Conservation (phyloP, 2,329 filamentous ascomycete genomes). For the Fusarium denticulatum region DNA sequence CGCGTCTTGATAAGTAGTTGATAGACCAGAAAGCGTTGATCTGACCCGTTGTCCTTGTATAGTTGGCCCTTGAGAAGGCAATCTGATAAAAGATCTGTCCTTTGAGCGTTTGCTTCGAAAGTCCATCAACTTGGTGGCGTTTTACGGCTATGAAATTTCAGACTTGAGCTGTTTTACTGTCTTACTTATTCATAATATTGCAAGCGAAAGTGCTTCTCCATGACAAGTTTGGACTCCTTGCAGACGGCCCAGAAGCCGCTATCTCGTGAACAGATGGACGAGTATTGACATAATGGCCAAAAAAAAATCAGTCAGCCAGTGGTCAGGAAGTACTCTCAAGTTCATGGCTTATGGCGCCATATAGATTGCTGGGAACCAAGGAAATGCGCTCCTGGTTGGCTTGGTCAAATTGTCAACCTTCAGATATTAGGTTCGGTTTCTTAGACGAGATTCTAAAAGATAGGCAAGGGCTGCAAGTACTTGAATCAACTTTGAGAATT, state of each 20-base stretch:
- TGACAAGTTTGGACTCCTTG: not conserved
- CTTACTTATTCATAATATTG: not conserved
- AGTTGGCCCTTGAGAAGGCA: not conserved
- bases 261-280: not conserved
- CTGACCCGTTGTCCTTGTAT: not conserved
- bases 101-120: not conserved
- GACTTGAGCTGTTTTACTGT: not conserved
- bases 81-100: not conserved
- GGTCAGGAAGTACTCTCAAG: not conserved
- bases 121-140: not conserved
- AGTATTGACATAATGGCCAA: not conserved
- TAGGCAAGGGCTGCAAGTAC: not conserved
- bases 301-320: not conserved
- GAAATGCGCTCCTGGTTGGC: not conserved
- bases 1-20: too few relatives aligned
- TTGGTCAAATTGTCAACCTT: not conserved
- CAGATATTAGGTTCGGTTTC: not conserved
- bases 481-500: not conserved
- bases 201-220: not conserved
- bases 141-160: too few relatives aligned
- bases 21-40: not conserved
- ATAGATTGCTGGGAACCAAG: not conserved
- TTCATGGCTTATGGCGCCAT: too few relatives aligned
- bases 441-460: not conserved
- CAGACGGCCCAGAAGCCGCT: not conserved